These are phyloP conservation scores for Septoria petroselini DNA, from an alignment of 2,329 filamentous ascomycete species.

Conservation along the genomic window DNA sequence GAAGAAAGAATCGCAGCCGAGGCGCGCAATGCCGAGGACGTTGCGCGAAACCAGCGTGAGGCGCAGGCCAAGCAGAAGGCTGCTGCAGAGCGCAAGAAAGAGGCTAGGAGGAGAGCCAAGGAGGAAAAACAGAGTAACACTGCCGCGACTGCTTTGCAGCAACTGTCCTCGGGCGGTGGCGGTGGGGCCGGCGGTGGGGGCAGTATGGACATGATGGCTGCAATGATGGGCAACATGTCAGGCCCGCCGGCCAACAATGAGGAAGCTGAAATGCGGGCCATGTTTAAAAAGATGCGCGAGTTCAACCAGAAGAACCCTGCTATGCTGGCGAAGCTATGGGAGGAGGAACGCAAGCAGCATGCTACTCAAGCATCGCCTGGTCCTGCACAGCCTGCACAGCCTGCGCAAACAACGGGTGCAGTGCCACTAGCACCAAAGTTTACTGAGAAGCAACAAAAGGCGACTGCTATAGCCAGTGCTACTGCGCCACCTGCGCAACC, in stretches of 20 bases:
- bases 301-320: constrained; percentile 55
- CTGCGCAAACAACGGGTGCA: neutral
- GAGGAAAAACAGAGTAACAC: constrained; percentile 35
- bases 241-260: constrained; percentile 39
- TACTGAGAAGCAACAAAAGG: constrained; percentile 12
- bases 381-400: constrained; percentile 14
- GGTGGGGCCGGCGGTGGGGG: constrained; percentile 2
- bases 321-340: constrained; percentile 55
- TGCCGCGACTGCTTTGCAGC: constrained; percentile 31
- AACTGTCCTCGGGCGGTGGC: constrained; percentile 24
- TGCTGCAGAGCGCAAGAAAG: constrained; percentile 30
- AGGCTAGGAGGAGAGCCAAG: constrained; percentile 33
- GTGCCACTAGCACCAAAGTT: neutral
- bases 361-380: constrained; percentile 14
- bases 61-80: constrained; percentile 30
- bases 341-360: constrained; percentile 46
- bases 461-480: neutral
- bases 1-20: constrained; percentile 29
- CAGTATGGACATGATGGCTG: constrained; percentile 19
- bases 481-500: constrained; percentile 5
- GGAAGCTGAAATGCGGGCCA: constrained; percentile 52
- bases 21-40: constrained; percentile 28
- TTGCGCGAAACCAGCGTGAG: constrained; percentile 24
- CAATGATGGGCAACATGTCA: constrained; percentile 23
- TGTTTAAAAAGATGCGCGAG: constrained; percentile 59